Percentiles rank a stretch among this genome's conserved stretches.
Conservation (phyloP, 768 basidiomycete genomes). For the Leccinum truebloodii region DNA sequence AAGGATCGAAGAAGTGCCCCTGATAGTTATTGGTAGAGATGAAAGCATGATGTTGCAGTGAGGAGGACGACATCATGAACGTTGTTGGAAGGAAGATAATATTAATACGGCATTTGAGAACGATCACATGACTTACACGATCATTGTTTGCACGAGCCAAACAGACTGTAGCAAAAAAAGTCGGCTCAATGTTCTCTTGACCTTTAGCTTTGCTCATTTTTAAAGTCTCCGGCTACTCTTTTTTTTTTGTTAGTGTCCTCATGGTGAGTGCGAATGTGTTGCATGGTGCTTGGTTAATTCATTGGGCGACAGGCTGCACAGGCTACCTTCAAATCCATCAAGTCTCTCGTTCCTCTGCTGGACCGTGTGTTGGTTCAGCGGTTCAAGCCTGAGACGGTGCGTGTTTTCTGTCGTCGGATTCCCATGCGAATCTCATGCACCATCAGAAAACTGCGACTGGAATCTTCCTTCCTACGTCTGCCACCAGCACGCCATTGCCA, state of each 20-base stretch:
- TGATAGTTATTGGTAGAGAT: neutral
- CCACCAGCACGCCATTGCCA: conserved; percentile 83
- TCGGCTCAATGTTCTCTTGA: conserved; percentile 10
- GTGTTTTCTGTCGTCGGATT: conserved; percentile 29
- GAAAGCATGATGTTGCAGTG: neutral
- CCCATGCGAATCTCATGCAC: neutral
- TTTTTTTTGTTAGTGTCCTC: conserved; percentile 1
- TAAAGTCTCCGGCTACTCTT: conserved; percentile 4
- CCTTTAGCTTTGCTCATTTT: conserved; percentile 30
- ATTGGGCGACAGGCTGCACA: conserved; percentile 62
- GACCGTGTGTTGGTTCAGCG: conserved; percentile 98
- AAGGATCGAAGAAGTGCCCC: neutral
- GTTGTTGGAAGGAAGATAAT: neutral
- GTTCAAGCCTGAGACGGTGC: conserved; percentile 93
- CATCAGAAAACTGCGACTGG: conserved; percentile 95
- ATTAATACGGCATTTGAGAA: neutral
- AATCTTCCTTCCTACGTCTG: conserved; percentile 92
- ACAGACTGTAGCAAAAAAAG: conserved; percentile 27
- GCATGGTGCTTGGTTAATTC: conserved; percentile 5
- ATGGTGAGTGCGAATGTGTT: conserved; percentile 29
- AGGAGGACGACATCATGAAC: neutral
- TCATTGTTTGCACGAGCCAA: conserved; percentile 32
- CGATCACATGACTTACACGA: conserved; percentile 26
- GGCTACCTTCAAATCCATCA: conserved; percentile 96
- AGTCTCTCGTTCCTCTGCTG: conserved; percentile 83